A percentile compares a stretch with the other conserved stretches of the same genome.
Conservation (phyloP, 2,329 filamentous ascomycete genomes). For the Aureobasidium sp. region DNA sequence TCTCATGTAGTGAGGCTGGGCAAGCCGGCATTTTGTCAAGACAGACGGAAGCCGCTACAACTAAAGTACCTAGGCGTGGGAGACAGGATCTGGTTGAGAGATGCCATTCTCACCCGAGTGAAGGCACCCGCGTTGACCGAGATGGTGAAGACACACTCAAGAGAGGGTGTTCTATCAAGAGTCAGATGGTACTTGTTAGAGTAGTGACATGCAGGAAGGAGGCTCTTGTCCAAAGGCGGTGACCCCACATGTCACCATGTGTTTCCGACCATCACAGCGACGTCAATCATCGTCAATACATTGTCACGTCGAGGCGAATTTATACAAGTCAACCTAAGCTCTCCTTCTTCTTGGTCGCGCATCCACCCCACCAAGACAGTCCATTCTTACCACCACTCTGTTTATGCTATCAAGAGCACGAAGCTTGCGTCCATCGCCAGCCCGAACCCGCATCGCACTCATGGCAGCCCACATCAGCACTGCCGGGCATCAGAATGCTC, state of each 20-base stretch:
- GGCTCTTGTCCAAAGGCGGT: slow-evolving; percentile 1
- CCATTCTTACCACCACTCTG: neutral
- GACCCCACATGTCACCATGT: neutral
- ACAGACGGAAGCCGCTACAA: neutral
- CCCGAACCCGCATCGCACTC: slow-evolving; percentile 29
- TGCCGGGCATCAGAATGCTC: slow-evolving; percentile 12
- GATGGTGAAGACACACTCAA: neutral
- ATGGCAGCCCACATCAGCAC: slow-evolving; percentile 36
- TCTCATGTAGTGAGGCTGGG: neutral
- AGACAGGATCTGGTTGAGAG: neutral
- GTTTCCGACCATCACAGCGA: neutral
- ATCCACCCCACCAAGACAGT: neutral
- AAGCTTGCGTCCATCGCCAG: slow-evolving; percentile 7
- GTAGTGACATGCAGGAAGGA: neutral
- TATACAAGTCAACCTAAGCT: neutral
- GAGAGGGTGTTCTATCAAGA: neutral
- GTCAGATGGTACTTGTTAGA: neutral
- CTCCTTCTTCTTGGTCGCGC: neutral
- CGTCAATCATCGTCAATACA: slow-evolving; percentile 1
- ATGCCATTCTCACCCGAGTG: neutral
- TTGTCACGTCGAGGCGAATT: neutral
- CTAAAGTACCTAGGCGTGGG: neutral
- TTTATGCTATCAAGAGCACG: slow-evolving; percentile 11
- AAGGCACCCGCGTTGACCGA: neutral
- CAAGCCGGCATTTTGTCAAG: neutral